These are phyloP conservation scores for Sphaerulina musiva DNA, from an alignment of 2,329 filamentous ascomycete genomes.

Conservation along the genomic window DNA sequence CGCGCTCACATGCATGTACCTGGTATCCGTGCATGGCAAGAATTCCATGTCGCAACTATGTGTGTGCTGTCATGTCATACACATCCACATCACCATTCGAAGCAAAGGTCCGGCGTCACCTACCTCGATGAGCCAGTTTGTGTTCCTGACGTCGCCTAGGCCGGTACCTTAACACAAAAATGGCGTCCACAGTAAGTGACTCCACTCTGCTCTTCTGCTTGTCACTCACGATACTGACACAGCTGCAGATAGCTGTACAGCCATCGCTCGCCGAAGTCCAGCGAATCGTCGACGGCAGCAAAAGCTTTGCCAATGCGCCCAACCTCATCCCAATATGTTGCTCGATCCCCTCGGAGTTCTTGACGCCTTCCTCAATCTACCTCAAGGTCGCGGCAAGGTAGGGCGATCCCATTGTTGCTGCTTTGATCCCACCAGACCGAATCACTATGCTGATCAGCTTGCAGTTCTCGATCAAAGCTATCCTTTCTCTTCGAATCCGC, in stretches of 20 bases:
- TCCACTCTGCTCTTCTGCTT: background rate
- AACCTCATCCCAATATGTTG: conserved; percentile 79
- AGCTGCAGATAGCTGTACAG: conserved; percentile 43
- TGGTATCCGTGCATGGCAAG: no score
- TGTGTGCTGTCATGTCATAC: background rate
- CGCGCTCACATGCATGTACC: no score
- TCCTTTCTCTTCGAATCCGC: conserved; percentile 97
- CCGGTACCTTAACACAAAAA: conserved; percentile 25
- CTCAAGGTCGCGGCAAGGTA: conserved; percentile 76
- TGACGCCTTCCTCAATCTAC: conserved; percentile 93
- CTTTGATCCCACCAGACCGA: background rate
- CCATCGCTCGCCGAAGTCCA: conserved; percentile 57
- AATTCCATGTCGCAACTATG: no score
- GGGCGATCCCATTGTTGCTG: conserved; percentile 29
- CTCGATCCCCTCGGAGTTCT: conserved; percentile 81
- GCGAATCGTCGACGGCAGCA: conserved; percentile 49
- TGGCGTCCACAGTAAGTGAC: conserved; percentile 14
- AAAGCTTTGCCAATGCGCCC: conserved; percentile 51
- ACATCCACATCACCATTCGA: background rate
- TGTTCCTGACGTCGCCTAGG: conserved; percentile 32
- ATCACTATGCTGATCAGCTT: conserved; percentile 1
- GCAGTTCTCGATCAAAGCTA: conserved; percentile 59
- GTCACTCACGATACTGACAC: conserved; percentile 4
- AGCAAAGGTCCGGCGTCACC: conserved; percentile 7
- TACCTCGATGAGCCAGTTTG: conserved; percentile 20